Evolutionary conservation across 176 grass and related monocot species (phyloP).

Genomic region (Oropetium thomaeum): DNA sequence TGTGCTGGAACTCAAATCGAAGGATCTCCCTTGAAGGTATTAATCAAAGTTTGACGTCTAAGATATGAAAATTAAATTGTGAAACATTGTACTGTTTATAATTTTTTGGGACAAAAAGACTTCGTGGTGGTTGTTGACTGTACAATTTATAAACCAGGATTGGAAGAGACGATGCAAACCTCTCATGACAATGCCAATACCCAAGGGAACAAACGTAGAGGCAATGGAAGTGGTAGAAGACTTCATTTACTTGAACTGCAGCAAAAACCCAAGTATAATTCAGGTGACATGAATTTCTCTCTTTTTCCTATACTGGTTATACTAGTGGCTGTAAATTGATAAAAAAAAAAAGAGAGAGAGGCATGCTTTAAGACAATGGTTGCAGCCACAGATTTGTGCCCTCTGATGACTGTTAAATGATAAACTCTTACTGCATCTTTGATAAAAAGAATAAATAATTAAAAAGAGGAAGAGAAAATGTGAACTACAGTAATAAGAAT

Average conservation of each 20-base stretch:
- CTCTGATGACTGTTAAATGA: neutral
- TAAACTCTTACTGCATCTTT: neutral
- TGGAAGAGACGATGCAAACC: conserved; percentile 70
- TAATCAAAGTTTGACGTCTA: conserved; percentile 21
- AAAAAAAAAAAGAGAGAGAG: no score
- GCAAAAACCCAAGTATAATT: conserved; percentile 61
- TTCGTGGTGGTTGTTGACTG: no score
- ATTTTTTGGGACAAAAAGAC: no score
- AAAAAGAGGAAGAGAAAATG: neutral
- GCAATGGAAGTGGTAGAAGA: conserved; percentile 88
- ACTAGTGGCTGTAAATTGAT: neutral
- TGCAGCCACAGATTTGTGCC: neutral
- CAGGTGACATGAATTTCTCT: conserved; percentile 47
- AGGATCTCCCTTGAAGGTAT: conserved; percentile 91
- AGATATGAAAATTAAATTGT: conserved; percentile 8
- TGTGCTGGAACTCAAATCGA: conserved; percentile 70
- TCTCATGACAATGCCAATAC: conserved; percentile 43
- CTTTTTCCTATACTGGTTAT: neutral
- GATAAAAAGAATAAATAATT: neutral
- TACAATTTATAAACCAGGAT: conserved; percentile 55
- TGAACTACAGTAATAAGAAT: neutral
- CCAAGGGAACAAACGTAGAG: conserved; percentile 53
- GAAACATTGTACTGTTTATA: conserved; percentile 6
- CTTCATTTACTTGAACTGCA: conserved; percentile 94
- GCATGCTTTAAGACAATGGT: neutral